These are phyloP conservation scores for Agrocybe praecox DNA, from an alignment of 768 basidiomycete genomes.

Conservation along the genomic window DNA sequence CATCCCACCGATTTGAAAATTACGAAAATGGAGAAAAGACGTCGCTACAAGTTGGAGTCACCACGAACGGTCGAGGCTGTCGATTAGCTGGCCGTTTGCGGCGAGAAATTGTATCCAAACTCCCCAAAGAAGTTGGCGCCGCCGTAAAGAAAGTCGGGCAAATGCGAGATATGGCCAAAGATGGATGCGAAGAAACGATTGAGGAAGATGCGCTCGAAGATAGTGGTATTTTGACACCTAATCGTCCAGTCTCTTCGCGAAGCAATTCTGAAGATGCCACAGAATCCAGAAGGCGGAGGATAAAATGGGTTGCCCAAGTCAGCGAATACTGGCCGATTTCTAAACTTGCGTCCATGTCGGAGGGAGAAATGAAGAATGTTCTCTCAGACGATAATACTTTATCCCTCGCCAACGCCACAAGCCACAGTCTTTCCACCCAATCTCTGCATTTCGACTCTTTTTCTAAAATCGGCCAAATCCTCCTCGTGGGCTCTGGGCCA, in stretches of 20 bases:
- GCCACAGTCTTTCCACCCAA: constrained; percentile 8
- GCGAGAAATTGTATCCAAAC: constrained; percentile 76
- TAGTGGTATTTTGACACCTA: constrained; percentile 57
- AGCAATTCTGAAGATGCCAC: constrained; percentile 33
- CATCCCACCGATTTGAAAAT: constrained; percentile 80
- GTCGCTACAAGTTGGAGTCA: constrained; percentile 76
- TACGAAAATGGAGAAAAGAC: constrained; percentile 44
- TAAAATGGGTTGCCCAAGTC: constrained; percentile 94
- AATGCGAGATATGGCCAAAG: constrained; percentile 60
- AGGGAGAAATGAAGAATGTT: constrained; percentile 67
- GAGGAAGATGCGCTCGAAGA: constrained; percentile 57
- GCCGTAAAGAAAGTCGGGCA: constrained; percentile 77
- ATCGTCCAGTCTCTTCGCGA: constrained; percentile 65
- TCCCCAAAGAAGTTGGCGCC: constrained; percentile 72
- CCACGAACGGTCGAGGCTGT: constrained; percentile 92
- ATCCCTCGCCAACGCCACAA: constrained; percentile 8
- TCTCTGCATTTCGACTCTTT: constrained; percentile 37
- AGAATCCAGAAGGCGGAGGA: constrained; percentile 62
- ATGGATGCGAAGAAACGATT: constrained; percentile 23
- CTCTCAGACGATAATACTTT: constrained; percentile 41
- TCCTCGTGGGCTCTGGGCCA: constrained; percentile 93
- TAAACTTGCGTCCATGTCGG: constrained; percentile 69
- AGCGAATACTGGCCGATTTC: constrained; percentile 95
- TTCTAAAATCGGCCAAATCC: constrained; percentile 64
- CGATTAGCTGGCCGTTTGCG: constrained; percentile 78